A percentile compares a stretch with the other conserved stretches of the same genome.
These are phyloP conservation scores for Dactylellina sp. DNA, from an alignment of 2,329 filamentous ascomycete genomes.

Conservation along the genomic window DNA sequence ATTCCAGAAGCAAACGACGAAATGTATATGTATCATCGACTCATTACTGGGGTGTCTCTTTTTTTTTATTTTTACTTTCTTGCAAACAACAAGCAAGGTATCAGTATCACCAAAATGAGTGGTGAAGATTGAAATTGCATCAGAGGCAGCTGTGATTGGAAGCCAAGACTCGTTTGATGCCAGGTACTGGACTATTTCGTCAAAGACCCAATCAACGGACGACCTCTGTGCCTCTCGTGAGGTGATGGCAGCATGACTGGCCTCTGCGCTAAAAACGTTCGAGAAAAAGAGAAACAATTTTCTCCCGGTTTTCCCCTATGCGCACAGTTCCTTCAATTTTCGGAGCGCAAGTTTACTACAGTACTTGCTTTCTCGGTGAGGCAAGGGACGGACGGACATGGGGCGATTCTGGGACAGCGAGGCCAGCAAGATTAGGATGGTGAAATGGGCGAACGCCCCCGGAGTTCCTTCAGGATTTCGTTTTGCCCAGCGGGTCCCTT, in stretches of 20 bases:
- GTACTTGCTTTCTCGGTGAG: slow-evolving; percentile 14
- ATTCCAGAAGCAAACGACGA: slow-evolving; percentile 55
- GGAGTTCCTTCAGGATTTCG: slow-evolving; percentile 52
- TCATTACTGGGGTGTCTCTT: slow-evolving; percentile 30
- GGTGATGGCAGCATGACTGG: slow-evolving; percentile 48
- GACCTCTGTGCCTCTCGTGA: slow-evolving; percentile 30
- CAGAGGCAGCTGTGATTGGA: slow-evolving; percentile 48
- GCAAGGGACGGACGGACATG: slow-evolving; percentile 22
- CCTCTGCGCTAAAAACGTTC: slow-evolving; percentile 51
- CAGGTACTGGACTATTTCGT: slow-evolving; percentile 49
- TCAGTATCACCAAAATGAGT: slow-evolving; percentile 32
- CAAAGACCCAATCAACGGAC: slow-evolving; percentile 35
- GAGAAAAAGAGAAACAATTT: slow-evolving; percentile 34
- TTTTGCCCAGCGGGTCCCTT: slow-evolving; percentile 26
- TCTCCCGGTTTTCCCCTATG: slow-evolving; percentile 11
- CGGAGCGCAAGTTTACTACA: slow-evolving; percentile 15
- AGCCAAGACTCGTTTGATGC: slow-evolving; percentile 47
- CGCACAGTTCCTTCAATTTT: slow-evolving; percentile 30
- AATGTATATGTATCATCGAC: slow-evolving; percentile 23
- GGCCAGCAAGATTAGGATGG: slow-evolving; percentile 9
- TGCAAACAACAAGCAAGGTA: slow-evolving; percentile 41
- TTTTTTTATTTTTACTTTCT: neutral
- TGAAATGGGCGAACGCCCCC: slow-evolving; percentile 11
- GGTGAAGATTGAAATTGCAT: slow-evolving; percentile 26
- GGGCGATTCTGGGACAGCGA: neutral